Evolutionary conservation across 139 green algal species (phyloP).

Genomic region (Volvox africanus): DNA sequence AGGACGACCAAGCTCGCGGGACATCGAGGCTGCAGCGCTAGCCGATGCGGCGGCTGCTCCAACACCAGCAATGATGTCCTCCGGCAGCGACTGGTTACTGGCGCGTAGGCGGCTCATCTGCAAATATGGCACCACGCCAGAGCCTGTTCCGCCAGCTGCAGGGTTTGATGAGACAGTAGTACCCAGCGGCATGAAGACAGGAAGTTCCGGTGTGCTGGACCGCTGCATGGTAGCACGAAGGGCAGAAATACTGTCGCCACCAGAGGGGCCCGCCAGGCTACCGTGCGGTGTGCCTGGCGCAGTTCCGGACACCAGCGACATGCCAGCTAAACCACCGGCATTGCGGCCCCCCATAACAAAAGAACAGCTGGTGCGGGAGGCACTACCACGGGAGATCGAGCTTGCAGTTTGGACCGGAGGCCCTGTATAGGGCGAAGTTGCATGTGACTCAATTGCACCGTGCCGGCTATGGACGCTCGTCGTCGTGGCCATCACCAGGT

Average conservation of each 20-base stretch:
- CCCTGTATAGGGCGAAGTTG: not conserved
- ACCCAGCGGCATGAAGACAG: not conserved
- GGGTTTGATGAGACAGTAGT: not conserved
- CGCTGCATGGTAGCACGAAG: not conserved
- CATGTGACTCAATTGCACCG: not conserved
- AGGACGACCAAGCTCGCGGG: not conserved
- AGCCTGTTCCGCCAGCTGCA: not conserved
- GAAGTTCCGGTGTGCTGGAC: slow-evolving; percentile 12
- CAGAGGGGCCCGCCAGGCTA: not conserved
- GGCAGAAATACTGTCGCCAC: not conserved
- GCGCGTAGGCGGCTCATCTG: slow-evolving; percentile 15
- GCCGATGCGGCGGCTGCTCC: not conserved
- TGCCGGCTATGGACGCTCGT: not conserved
- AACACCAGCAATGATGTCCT: not conserved
- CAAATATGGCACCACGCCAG: not conserved
- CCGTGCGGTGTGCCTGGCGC: not conserved
- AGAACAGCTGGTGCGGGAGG: not conserved
- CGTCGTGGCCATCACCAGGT: not conserved
- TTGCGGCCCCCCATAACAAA: not conserved
- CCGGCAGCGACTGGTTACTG: slow-evolving; percentile 38
- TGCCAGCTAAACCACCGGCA: not conserved
- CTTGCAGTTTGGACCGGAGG: not conserved
- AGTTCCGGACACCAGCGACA: not conserved
- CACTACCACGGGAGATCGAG: not conserved
- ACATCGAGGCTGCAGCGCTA: not conserved